Conservation (phyloP, 768 basidiomycete genomes). For the Suillus luteus region DNA sequence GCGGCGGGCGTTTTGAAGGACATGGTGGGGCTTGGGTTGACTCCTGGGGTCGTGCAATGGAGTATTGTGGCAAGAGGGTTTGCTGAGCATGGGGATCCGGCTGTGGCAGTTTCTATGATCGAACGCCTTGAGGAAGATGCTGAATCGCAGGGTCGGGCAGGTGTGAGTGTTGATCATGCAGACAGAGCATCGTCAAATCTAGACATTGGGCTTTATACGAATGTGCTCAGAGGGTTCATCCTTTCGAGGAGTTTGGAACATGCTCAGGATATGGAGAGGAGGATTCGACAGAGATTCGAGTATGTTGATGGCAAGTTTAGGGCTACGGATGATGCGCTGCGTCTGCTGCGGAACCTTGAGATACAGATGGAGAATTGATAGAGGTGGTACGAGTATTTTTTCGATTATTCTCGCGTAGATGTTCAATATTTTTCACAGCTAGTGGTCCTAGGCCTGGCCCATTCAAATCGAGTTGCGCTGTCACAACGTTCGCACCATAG, state of each 20-base stretch:
- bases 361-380: background rate
- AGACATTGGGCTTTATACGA: conserved; percentile 38
- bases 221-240: conserved; percentile 41
- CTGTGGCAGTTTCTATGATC: conserved; percentile 43
- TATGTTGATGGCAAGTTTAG: conserved; percentile 29
- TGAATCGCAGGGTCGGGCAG: background rate
- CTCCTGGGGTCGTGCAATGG: conserved; percentile 49
- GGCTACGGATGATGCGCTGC: conserved; percentile 26
- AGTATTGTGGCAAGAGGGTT: conserved; percentile 51
- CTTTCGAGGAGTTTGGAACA: conserved; percentile 28
- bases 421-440: background rate
- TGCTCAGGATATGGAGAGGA: conserved; percentile 34
- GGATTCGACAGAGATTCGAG: conserved; percentile 22
- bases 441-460: background rate
- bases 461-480: background rate
- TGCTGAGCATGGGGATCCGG: conserved; percentile 40
- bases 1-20: conserved; percentile 50
- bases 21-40: conserved; percentile 49
- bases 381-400: conserved; percentile 4
- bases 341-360: conserved; percentile 25
- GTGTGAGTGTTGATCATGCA: background rate
- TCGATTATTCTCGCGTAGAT: background rate
- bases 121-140: conserved; percentile 39
- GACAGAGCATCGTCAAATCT: background rate
- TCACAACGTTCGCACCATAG: background rate